Base-by-base conservation (phyloP, 1,139 yeast species). In the Hyphopichia khmerensis region DNA sequence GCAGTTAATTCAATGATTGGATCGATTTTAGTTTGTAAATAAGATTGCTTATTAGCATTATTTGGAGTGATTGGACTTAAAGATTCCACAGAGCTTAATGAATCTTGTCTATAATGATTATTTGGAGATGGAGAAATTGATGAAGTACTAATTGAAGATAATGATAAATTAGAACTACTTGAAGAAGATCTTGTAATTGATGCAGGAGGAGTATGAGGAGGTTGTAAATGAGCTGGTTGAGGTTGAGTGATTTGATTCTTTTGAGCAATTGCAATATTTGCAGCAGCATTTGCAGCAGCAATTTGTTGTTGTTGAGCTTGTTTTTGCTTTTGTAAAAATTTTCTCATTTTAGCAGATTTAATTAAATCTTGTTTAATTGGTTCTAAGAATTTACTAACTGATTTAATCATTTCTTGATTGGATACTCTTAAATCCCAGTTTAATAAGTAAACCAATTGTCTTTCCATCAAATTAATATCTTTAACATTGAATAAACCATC, bases 381-480 rank as follows among this genome's bases (percentile, higher is more conserved):
- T 37, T 77, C 80, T 50, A 83, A 69, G 67, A 83, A 77, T 46
- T 17, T 32, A 19, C 69, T 62, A 54, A 84, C 69, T 36, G 69
- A 71, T 24, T 57, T 60, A 40, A 70, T 57, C 60, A 85, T 69
- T 48, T 84, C 89, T 16, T 67, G 70, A 51, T 75, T 77, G 37
- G 71, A 62, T 26, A 85, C 80, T 42, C 74, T 66, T 45, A 84
- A 67, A 58, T 86, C 85, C 90, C 91, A 86, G 62, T 84, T 77
- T 56, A 86, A 68, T 43, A 85, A 69, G 55, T 74, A 80, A 45
- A 84, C 67, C 48, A 86, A 68, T 62, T 86, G 93, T 61, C 89
- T 79, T 64, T 86, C 95, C 90, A 86, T 86, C 46, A 85, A 69
- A 61, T 85, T 85, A 51, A 86, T 81, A 59, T 86, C 95, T 49